Conservation (phyloP, 2,329 filamentous ascomycete species). For the Elsinoe ampelina region DNA sequence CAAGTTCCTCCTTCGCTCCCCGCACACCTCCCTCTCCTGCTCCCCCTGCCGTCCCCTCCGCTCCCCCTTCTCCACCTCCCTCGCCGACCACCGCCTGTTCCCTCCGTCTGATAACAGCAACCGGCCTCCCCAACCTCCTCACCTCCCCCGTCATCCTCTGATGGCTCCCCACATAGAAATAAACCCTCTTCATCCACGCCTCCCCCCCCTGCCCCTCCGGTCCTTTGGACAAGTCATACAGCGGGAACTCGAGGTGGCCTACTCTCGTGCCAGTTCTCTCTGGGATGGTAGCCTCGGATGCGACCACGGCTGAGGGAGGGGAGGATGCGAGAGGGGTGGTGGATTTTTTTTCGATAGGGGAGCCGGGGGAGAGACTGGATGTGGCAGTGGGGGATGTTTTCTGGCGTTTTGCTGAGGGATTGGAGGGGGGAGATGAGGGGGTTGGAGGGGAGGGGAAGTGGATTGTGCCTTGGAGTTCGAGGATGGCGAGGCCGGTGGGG, state of each 20-base stretch:
- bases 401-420: conserved; percentile 21
- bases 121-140: conserved; percentile 68
- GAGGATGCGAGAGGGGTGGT: too few species aligned
- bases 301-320: too few species aligned
- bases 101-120: conserved; percentile 65
- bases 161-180: conserved; percentile 79
- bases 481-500: conserved; percentile 75
- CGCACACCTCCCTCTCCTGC: conserved; percentile 26
- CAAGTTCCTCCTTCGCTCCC: conserved; percentile 46
- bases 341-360: too few species aligned
- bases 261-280: conserved; percentile 42
- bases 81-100: conserved; percentile 27
- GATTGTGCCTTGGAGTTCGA: conserved; percentile 88
- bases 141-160: conserved; percentile 85
- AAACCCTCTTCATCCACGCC: conserved; percentile 82
- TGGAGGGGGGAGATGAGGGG: not conserved
- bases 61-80: conserved; percentile 30
- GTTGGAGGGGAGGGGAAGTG: conserved; percentile 52
- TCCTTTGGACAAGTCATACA: conserved; percentile 50
- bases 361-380: too few species aligned
- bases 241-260: conserved; percentile 69
- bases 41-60: conserved; percentile 24
- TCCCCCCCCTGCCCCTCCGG: conserved; percentile 30
- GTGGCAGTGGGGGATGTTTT: conserved; percentile 20
- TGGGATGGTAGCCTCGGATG: too few species aligned